These are phyloP conservation scores for Rhodosporidiobolus odoratus DNA, from an alignment of 768 basidiomycete species.

Conservation along the genomic window DNA sequence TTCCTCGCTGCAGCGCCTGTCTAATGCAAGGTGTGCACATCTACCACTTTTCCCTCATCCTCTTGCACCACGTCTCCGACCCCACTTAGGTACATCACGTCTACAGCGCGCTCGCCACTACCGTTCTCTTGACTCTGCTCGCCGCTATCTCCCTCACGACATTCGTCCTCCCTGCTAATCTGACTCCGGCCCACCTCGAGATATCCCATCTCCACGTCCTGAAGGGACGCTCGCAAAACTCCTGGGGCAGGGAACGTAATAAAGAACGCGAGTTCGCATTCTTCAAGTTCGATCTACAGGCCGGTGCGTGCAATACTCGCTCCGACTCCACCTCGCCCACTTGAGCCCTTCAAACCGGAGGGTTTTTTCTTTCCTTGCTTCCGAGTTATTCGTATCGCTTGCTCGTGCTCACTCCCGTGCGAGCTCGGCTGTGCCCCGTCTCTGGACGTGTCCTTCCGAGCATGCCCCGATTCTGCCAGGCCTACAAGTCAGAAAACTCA, in stretches of 20 bases:
- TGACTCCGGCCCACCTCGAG: slow-evolving; percentile 55
- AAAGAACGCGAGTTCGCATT: slow-evolving; percentile 71
- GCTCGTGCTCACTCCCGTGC: no score
- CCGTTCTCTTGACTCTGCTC: slow-evolving; percentile 52
- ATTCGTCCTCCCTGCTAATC: slow-evolving; percentile 45
- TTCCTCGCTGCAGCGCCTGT: slow-evolving; percentile 54
- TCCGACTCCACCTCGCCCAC: no score
- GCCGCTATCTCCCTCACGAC: slow-evolving; percentile 34
- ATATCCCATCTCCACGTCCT: slow-evolving; percentile 65
- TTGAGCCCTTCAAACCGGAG: neutral
- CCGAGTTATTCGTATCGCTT: no score
- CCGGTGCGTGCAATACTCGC: slow-evolving; percentile 65
- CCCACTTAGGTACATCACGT: neutral
- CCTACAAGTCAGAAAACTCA: no score
- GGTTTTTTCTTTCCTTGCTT: slow-evolving; percentile 1
- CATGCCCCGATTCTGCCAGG: no score
- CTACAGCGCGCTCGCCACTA: slow-evolving; percentile 72
- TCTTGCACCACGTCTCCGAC: slow-evolving; percentile 59
- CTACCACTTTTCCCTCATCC: slow-evolving; percentile 38
- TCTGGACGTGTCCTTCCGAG: no score
- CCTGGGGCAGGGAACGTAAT: slow-evolving; percentile 40
- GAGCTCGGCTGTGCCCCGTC: no score
- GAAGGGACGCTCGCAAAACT: slow-evolving; percentile 22
- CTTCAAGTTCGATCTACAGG: slow-evolving; percentile 71
- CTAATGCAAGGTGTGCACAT: slow-evolving; percentile 58